Evolutionary conservation across 441 rosid genomes (phyloP), one percentile per base, ranked within the genome.

Genomic region (Eruca vesicaria): DNA sequence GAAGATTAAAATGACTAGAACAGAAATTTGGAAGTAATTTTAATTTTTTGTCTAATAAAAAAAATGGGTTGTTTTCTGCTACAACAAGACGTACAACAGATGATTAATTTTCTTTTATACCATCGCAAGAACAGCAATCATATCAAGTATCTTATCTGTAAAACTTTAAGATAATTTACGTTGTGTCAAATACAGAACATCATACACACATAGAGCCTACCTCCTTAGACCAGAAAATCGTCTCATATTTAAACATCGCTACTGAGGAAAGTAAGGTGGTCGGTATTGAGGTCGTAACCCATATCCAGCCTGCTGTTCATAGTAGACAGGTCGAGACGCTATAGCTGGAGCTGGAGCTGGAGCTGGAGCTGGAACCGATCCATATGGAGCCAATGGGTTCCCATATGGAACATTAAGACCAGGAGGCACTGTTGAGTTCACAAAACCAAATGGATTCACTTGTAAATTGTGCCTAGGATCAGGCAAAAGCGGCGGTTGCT

Each of bases 241-340:
- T 56, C 59, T 53, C 0, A 43, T 41, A 35, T 16, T 11, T 28
- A 1, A 18, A 14, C 11, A 57, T 32, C 8, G 56, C 81, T 87
- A 89, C 65, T 76, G 82, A 68, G 84, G 84, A 78, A 83, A 77
- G 78, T 86, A 85, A 57, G 89, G 73, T 43, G 21, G 56, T 8
- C 77, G 83, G 68, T 76, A 50, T 18, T 18, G 56, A 73, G 87
- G 82, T 58, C 82, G 86, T 63, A 80, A 60, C 63, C 76, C 75
- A 76, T 85, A 83, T 61, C 83, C 86, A 73, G 71, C 73, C 57
- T 83, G 75, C 71, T 87, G 74, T 63, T 78, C 84, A 72, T 81
- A 83, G 80, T 72, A 79, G 45, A 78, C 69, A 41, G 86, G 72
- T 12, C 74, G 82, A 28, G 75, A 45, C 56, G 72, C 69, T 50